Percentiles rank a stretch among this genome's conserved stretches.
phyloP scores from a whole-genome alignment of 495 filamentous ascomycete species.

The Lasiosphaeriaceae sp. region DNA sequence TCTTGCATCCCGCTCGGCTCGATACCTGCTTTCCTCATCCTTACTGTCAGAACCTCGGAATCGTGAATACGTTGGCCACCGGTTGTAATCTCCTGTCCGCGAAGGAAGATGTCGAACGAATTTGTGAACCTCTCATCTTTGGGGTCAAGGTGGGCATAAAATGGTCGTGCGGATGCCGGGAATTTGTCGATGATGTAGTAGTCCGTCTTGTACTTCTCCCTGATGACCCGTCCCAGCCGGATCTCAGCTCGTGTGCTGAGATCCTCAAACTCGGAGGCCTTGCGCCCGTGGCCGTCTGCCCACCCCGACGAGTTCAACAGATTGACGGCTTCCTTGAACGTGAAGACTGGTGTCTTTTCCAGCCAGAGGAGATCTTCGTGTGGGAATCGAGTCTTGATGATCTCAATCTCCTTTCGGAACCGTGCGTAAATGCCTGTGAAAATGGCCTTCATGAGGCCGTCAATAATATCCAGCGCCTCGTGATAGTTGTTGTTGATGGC shows the following conservation, averaged over 20 bases:
- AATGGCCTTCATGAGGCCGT: constrained; percentile 81
- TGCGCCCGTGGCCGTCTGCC: constrained; percentile 69
- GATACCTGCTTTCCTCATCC: constrained; percentile 72
- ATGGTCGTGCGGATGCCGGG: constrained; percentile 75
- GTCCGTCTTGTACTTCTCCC: constrained; percentile 81
- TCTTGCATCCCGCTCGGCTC: constrained; percentile 76
- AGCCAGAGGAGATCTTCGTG: constrained; percentile 66
- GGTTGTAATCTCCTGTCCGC: constrained; percentile 88
- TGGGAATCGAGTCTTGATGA: constrained; percentile 58
- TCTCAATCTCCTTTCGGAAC: constrained; percentile 64
- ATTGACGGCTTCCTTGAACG: constrained; percentile 73
- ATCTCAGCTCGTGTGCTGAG: constrained; percentile 82
- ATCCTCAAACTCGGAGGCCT: constrained; percentile 67
- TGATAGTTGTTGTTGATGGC: constrained; percentile 85
- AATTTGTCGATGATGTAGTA: constrained; percentile 97
- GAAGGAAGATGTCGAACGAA: constrained; percentile 93
- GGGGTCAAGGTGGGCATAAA: constrained; percentile 91
- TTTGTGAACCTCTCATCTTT: constrained; percentile 71
- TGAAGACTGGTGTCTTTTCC: constrained; percentile 74
- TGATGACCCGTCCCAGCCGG: constrained; percentile 75
- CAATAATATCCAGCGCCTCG: constrained; percentile 78
- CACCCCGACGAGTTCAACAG: constrained; percentile 81
- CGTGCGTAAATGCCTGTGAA: constrained; percentile 72
- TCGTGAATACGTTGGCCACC: constrained; percentile 92
- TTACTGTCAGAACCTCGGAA: constrained; percentile 64